Evolutionary conservation across 2,329 filamentous ascomycete species (phyloP).

Genomic region (Aspergillus intermedius): DNA sequence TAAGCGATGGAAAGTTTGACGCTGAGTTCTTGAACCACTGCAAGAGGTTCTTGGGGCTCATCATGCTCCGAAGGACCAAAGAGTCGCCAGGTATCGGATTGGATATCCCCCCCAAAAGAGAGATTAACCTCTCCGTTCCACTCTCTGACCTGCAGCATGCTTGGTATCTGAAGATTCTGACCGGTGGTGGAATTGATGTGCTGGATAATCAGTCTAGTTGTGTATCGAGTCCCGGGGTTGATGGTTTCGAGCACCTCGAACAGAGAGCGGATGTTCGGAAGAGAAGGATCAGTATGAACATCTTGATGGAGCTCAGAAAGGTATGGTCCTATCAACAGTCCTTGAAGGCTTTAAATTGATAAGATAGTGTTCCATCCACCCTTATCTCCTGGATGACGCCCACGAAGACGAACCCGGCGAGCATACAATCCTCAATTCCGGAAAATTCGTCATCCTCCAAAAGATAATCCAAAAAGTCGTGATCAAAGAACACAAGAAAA

Average conservation of each 20-base stretch:
- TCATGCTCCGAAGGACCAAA: constrained; percentile 56
- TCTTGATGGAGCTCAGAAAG: constrained; percentile 48
- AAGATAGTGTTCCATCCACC: constrained; percentile 45
- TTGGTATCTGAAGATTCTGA: constrained; percentile 54
- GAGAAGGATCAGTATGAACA: too few relatives aligned
- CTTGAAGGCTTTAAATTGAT: constrained; percentile 1
- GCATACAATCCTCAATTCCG: constrained; percentile 46
- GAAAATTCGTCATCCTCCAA: constrained; percentile 51
- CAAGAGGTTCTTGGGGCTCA: constrained; percentile 47
- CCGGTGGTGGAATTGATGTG: constrained; percentile 24
- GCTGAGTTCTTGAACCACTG: constrained; percentile 49
- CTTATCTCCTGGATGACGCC: constrained; percentile 45
- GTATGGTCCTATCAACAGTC: constrained; percentile 8
- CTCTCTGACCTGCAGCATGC: constrained; percentile 53
- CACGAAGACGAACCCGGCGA: constrained; percentile 39
- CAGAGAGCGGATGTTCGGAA: too few relatives aligned
- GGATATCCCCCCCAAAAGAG: constrained; percentile 50
- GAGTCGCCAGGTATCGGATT: constrained; percentile 49
- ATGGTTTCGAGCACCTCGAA: background rate
- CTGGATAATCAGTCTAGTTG: constrained; percentile 40
- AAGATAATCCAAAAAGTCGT: constrained; percentile 32
- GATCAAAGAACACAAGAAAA: constrained; percentile 30
- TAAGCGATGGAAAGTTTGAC: constrained; percentile 49
- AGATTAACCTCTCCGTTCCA: constrained; percentile 52
- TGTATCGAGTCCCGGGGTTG: background rate